Evolutionary conservation across 2,329 filamentous ascomycete genomes (phyloP).

Genomic region (Ambrosiella cleistominuta): DNA sequence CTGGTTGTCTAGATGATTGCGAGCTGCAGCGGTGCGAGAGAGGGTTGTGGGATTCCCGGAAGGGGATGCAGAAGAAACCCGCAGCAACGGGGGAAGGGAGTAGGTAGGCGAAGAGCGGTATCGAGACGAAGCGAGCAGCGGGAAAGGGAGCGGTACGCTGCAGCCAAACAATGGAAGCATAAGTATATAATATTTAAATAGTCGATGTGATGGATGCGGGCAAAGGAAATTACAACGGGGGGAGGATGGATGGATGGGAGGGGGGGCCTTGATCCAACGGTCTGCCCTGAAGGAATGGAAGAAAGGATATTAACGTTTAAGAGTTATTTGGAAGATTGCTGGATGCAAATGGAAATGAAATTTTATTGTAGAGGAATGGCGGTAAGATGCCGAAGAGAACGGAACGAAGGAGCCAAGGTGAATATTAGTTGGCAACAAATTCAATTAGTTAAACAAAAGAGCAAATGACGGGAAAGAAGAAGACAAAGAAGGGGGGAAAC

Average conservation of each 20-base stretch:
- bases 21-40: not conserved
- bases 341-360: not conserved
- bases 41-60: not conserved
- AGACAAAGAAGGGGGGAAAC: not conserved
- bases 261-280: not conserved
- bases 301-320: constrained; percentile 4
- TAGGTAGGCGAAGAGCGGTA: not conserved
- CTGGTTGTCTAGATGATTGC: not conserved
- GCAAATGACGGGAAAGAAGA: not conserved
- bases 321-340: not conserved
- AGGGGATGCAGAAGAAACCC: not conserved
- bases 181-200: not conserved
- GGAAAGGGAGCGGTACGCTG: too few relatives aligned
- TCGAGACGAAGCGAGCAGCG: not conserved
- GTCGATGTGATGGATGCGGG: not conserved
- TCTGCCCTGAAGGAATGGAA: not conserved
- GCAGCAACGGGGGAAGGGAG: not conserved
- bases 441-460: not conserved
- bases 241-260: not conserved
- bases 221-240: too few relatives aligned
- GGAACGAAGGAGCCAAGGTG: not conserved
- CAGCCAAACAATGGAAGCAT: not conserved
- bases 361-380: not conserved
- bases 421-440: not conserved
- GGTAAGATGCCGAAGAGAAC: not conserved